Percentiles rank a stretch among this genome's conserved stretches.
These are phyloP conservation scores for Syzygium aromaticum DNA, from an alignment of 345 rosid species.

Conservation along the genomic window DNA sequence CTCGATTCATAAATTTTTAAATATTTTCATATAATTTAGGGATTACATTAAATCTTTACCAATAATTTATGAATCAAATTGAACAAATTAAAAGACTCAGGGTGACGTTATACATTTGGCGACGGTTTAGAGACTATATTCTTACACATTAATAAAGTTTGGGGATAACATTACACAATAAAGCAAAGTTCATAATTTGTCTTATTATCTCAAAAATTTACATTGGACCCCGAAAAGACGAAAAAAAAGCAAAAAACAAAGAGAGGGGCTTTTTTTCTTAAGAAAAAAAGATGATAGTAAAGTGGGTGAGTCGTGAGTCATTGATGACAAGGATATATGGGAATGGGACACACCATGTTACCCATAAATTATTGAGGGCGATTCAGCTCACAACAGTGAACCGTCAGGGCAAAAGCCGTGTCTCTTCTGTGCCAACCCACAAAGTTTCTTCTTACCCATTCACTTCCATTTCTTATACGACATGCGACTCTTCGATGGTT, in stretches of 20 bases:
- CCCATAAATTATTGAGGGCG: not conserved
- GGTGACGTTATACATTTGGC: rapidly evolving
- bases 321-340: not conserved
- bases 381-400: not conserved
- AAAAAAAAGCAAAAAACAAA: not conserved
- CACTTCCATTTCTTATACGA: not conserved
- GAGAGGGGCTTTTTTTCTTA: not conserved
- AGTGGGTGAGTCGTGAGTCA: not conserved
- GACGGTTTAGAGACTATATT: rapidly evolving
- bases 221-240: not conserved
- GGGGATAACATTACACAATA: rapidly evolving
- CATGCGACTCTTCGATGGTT: not conserved
- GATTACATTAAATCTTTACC: not conserved
- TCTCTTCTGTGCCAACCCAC: not conserved
- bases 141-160: rapidly evolving
- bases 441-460: not conserved
- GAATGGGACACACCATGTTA: not conserved
- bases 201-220: not conserved
- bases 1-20: rapidly evolving
- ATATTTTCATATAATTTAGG: not conserved
- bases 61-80: not conserved
- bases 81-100: not conserved
- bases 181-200: not conserved
- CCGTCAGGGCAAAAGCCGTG: not conserved
- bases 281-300: not conserved